Evolutionary conservation across 202 grass and related monocot genomes (phyloP).

Genomic region (Dendrocalamus latiflorus): DNA sequence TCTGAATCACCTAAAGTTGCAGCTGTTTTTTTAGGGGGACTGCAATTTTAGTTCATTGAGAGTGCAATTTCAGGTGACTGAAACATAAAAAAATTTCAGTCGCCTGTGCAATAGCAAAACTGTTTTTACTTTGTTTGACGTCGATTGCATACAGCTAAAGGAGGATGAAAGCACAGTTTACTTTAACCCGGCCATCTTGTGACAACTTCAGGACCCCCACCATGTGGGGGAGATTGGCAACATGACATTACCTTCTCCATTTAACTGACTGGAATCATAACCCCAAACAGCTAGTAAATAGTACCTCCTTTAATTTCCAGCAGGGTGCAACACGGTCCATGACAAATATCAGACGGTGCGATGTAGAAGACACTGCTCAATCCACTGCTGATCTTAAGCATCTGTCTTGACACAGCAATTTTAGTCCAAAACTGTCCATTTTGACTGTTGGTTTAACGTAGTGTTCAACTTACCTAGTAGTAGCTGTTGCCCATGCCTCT

Average conservation of each 20-base stretch:
- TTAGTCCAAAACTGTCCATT: not conserved
- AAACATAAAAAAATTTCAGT: too few relatives aligned
- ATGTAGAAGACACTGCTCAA: not conserved
- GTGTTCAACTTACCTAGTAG: not conserved
- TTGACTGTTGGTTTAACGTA: not conserved
- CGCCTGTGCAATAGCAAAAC: too few relatives aligned
- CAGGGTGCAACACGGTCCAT: not conserved
- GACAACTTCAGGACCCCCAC: not conserved
- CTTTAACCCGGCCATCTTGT: not conserved
- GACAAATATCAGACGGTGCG: not conserved
- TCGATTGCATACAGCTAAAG: not conserved
- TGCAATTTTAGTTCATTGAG: too few relatives aligned
- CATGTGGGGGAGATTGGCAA: conserved; percentile 9
- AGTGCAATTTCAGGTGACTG: too few relatives aligned
- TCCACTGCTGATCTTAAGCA: not conserved
- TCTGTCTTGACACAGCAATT: not conserved
- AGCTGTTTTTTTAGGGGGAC: too few relatives aligned
- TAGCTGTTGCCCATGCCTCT: not conserved
- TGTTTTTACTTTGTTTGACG: too few relatives aligned
- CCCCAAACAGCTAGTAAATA: not conserved
- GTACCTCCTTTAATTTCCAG: not conserved
- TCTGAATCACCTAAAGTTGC: too few relatives aligned
- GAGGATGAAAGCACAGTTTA: not conserved
- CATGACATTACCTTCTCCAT: not conserved
- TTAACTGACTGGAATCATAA: not conserved